Percentiles rank a stretch among this genome's conserved stretches.
Evolutionary conservation across 345 rosid species (phyloP).

Genomic region (Camelina laxa): DNA sequence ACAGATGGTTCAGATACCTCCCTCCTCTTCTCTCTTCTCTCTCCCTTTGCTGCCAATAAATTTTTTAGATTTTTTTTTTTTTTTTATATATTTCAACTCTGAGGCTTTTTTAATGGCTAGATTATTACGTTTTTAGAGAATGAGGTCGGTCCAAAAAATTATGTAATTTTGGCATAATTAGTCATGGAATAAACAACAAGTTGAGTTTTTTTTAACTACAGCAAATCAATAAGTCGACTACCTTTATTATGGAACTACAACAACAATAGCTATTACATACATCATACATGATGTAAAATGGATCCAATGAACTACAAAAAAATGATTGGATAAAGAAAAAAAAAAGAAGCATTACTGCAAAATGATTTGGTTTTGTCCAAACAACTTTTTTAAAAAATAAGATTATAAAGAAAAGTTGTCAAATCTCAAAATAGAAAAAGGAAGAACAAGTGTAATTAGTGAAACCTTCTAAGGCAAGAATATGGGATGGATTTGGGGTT

Average conservation of each 20-base stretch:
- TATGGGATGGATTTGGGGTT: neutral
- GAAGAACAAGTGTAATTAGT: slow-evolving; percentile 24
- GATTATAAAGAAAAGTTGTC: slow-evolving; percentile 8
- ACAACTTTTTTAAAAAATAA: neutral
- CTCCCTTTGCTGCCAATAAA: slow-evolving; percentile 7
- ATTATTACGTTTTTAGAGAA: slow-evolving; percentile 7
- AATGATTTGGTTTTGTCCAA: slow-evolving; percentile 4
- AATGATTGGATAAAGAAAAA: slow-evolving; percentile 4
- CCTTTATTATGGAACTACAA: too few species aligned
- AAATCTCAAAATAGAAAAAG: slow-evolving; percentile 23
- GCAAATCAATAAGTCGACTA: too few species aligned
- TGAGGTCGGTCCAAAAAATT: slow-evolving; percentile 12
- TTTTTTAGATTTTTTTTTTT: neutral
- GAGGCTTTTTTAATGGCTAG: slow-evolving; percentile 10
- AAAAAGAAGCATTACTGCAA: neutral
- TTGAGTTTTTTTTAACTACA: neutral
- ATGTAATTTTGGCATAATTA: neutral
- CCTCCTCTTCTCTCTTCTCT: slow-evolving; percentile 29
- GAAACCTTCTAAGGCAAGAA: slow-evolving; percentile 55
- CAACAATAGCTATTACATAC: neutral
- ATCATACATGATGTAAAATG: neutral
- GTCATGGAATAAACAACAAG: neutral
- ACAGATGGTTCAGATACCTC: slow-evolving; percentile 40
- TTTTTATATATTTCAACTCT: slow-evolving; percentile 5
- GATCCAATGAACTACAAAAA: slow-evolving; percentile 8